A percentile compares a stretch with the other conserved stretches of the same genome.
phyloP scores from a whole-genome alignment of 2,329 filamentous ascomycete genomes.

The Trichophyton benhamiae region DNA sequence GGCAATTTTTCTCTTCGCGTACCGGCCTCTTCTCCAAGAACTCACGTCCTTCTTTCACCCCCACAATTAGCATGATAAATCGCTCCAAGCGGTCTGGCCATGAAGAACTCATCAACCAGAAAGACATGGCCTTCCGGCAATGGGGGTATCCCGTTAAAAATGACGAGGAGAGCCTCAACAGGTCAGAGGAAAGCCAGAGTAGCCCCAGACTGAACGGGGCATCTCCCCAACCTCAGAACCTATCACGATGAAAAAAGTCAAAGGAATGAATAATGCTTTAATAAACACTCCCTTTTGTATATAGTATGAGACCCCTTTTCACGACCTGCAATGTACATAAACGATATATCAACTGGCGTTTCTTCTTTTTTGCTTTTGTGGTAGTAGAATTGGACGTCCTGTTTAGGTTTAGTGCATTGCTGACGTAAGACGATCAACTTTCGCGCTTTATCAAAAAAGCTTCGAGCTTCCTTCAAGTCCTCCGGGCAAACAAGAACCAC shows the following conservation, averaged over 20 bases:
- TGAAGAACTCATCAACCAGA: neutral
- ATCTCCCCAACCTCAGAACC: neutral
- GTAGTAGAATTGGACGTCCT: neutral
- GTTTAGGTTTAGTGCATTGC: neutral
- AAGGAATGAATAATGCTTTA: neutral
- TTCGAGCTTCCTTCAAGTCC: neutral
- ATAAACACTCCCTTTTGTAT: neutral
- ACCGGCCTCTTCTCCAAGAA: neutral
- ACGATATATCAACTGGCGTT: neutral
- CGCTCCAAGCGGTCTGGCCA: neutral
- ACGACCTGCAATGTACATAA: neutral
- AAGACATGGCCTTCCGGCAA: neutral
- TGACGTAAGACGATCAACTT: neutral
- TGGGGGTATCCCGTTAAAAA: neutral
- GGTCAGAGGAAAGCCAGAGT: neutral
- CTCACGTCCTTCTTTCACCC: neutral
- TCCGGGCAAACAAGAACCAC: neutral
- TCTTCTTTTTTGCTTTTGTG: neutral
- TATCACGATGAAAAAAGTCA: neutral
- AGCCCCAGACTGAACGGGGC: neutral
- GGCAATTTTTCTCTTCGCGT: constrained; percentile 1
- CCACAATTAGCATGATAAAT: neutral
- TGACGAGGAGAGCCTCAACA: neutral
- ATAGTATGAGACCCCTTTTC: neutral
- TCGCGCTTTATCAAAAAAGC: neutral